These are phyloP conservation scores for Exobasidium cylindrosporum DNA, from an alignment of 1,284 basidiomycete genomes.

Conservation along the genomic window DNA sequence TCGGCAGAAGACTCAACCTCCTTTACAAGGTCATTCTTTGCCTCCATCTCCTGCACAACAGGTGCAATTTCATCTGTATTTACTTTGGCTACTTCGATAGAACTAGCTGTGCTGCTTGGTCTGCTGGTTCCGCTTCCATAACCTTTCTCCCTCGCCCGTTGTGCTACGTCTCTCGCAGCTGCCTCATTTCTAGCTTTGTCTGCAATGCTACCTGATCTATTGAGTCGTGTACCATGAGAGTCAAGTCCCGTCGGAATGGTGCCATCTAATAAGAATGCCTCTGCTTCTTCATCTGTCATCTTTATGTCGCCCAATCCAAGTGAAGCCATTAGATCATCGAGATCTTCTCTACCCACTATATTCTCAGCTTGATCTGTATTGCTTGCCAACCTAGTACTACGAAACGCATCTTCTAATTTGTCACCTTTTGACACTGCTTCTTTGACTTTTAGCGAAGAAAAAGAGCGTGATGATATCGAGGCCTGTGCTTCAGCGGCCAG, in stretches of 20 bases:
- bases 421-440: constrained; percentile 34
- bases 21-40: no score
- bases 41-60: constrained; percentile 7
- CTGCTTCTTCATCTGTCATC: constrained; percentile 45
- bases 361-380: constrained; percentile 20
- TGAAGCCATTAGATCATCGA: constrained; percentile 46
- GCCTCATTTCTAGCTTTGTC: constrained; percentile 37
- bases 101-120: not conserved
- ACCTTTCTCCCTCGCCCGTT: constrained; percentile 28
- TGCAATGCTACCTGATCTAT: constrained; percentile 23
- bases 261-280: constrained; percentile 43
- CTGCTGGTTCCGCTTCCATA: constrained; percentile 14
- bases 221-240: constrained; percentile 29
- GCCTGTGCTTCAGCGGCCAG: constrained; percentile 43
- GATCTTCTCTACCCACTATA: constrained; percentile 32
- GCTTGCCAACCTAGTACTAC: constrained; percentile 17
- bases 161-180: constrained; percentile 31
- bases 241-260: constrained; percentile 34
- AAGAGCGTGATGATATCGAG: constrained; percentile 24
- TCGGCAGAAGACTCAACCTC: not conserved
- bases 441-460: constrained; percentile 21
- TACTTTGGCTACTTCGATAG: not conserved
- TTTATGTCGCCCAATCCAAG: constrained; percentile 44
- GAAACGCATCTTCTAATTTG: constrained; percentile 33
- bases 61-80: constrained; percentile 3